Conservation (phyloP, 495 filamentous ascomycete genomes). For the Talaromyces adpressus region DNA sequence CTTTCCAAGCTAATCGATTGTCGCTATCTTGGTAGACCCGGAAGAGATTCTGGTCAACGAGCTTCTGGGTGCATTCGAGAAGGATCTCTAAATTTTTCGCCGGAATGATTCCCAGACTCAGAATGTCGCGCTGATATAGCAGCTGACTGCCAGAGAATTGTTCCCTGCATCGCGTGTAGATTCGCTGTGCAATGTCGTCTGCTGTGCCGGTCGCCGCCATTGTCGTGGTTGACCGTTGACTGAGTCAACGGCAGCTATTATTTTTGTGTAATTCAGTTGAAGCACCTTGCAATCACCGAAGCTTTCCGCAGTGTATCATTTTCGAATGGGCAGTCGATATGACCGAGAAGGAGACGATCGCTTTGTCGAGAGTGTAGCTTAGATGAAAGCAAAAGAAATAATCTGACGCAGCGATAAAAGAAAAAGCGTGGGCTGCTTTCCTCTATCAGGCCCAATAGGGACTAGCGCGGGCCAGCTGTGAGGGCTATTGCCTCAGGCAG, state of each 20-base stretch:
- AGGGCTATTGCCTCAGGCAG: no score
- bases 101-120: conserved; percentile 54
- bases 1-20: conserved; percentile 55
- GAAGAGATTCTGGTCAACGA: conserved; percentile 62
- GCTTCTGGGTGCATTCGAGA: conserved; percentile 50
- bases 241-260: background rate
- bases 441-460: background rate
- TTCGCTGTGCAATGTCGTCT: conserved; percentile 32
- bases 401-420: background rate
- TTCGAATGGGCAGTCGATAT: background rate
- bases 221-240: background rate
- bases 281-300: conserved; percentile 1
- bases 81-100: conserved; percentile 50
- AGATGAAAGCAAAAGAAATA: background rate
- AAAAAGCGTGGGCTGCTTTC: conserved; percentile 1
- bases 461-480: conserved; percentile 1
- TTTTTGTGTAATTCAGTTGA: background rate
- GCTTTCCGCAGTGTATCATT: conserved; percentile 1
- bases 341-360: background rate
- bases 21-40: conserved; percentile 47
- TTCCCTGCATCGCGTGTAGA: conserved; percentile 37
- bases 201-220: conserved; percentile 9
- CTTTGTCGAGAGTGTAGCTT: background rate
- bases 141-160: conserved; percentile 40
- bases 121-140: conserved; percentile 61